Conservation (phyloP, 208 protist species). For the Acanthamoeba triangularis region DNA sequence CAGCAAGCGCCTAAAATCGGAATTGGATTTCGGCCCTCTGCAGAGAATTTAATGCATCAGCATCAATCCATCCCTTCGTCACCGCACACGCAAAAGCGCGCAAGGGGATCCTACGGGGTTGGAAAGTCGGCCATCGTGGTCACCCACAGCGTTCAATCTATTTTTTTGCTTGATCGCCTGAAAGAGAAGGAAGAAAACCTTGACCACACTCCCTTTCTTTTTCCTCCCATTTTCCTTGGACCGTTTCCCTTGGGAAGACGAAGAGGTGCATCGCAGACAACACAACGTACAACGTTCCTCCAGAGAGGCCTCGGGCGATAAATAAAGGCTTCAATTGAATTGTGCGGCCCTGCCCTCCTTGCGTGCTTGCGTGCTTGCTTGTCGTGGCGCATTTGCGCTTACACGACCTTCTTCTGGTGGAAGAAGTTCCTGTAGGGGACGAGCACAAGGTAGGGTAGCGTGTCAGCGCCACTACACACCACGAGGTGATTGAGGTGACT, state of each 20-base stretch:
- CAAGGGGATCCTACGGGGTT: not conserved
- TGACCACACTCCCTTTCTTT: too few species aligned
- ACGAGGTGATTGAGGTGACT: not conserved
- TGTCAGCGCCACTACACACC: not conserved
- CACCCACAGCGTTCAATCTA: not conserved
- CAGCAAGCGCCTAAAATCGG: slow-evolving; percentile 59
- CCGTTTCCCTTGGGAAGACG: too few species aligned
- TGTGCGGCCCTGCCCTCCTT: not conserved
- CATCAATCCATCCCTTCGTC: not conserved
- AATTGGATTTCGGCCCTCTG: slow-evolving; percentile 47
- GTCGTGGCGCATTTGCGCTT: not conserved
- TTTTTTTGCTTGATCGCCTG: too few species aligned
- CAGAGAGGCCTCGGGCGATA: too few species aligned
- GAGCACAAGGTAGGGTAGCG: not conserved
- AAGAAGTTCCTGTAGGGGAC: slow-evolving; percentile 34
- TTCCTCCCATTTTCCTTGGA: too few species aligned
- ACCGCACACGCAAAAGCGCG: not conserved
- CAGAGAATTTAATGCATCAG: not conserved
- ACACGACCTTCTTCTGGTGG: slow-evolving; percentile 68
- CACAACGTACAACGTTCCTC: too few species aligned
- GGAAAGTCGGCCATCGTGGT: slow-evolving; percentile 33
- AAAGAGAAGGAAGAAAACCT: too few species aligned
- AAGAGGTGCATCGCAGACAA: too few species aligned
- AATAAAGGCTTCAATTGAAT: not conserved
- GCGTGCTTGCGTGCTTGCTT: too few species aligned